These are phyloP conservation scores for Aspergillus udagawae DNA, from an alignment of 2,329 filamentous ascomycete genomes.

Conservation along the genomic window DNA sequence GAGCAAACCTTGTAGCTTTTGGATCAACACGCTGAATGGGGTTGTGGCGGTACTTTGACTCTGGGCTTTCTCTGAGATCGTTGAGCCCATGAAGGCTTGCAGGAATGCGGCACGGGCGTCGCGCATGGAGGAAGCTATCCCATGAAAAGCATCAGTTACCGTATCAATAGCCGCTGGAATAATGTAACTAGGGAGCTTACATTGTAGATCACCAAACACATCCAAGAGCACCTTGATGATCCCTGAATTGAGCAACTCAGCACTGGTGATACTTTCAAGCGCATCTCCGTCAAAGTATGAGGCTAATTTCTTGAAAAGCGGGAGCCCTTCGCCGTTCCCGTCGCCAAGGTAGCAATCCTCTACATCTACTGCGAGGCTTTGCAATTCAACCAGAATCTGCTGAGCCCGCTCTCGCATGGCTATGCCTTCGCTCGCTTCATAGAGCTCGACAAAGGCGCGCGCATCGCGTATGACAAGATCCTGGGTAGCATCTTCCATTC, in stretches of 20 bases:
- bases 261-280: slow-evolving; percentile 89
- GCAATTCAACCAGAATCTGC: slow-evolving; percentile 69
- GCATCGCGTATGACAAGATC: slow-evolving; percentile 72
- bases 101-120: slow-evolving; percentile 78
- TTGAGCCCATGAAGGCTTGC: slow-evolving; percentile 83
- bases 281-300: slow-evolving; percentile 85
- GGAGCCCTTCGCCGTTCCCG: slow-evolving; percentile 48
- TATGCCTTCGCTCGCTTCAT: slow-evolving; percentile 73
- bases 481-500: slow-evolving; percentile 53
- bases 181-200: slow-evolving; percentile 18
- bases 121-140: slow-evolving; percentile 23
- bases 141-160: not conserved
- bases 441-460: slow-evolving; percentile 75
- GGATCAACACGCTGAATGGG: slow-evolving; percentile 83
- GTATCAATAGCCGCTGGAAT: not conserved
- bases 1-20: slow-evolving; percentile 91
- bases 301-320: slow-evolving; percentile 71
- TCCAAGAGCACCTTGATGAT: slow-evolving; percentile 80
- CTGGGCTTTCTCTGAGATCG: slow-evolving; percentile 57
- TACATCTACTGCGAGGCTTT: slow-evolving; percentile 67
- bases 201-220: slow-evolving; percentile 70
- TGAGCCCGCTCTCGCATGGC: slow-evolving; percentile 74
- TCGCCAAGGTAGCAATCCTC: slow-evolving; percentile 61
- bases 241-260: slow-evolving; percentile 85
- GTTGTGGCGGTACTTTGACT: slow-evolving; percentile 66